A percentile compares a stretch with the other conserved stretches of the same genome.
These are phyloP conservation scores for Penicillium fimorum DNA, from an alignment of 495 filamentous ascomycete genomes.

Conservation along the genomic window DNA sequence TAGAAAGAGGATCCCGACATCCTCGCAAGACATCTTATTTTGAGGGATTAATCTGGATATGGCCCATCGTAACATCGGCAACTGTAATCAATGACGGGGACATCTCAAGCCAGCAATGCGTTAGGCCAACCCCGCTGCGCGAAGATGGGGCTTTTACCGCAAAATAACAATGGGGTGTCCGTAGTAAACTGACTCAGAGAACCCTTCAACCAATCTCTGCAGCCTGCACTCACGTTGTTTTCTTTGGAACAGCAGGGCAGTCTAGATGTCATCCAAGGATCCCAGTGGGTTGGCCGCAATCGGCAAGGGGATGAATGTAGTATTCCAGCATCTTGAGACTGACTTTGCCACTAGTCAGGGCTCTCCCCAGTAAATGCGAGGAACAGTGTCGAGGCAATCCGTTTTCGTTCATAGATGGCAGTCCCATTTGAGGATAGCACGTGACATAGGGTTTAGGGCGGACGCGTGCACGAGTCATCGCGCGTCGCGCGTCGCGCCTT, in stretches of 20 bases:
- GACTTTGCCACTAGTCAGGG: not conserved
- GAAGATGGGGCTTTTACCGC: not conserved
- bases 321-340: not conserved
- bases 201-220: not conserved
- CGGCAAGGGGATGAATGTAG: constrained; percentile 7
- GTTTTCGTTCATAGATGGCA: constrained; percentile 15
- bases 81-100: constrained; percentile 9
- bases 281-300: constrained; percentile 12
- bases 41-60: not conserved
- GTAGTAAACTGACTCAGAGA: not conserved
- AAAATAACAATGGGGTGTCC: not conserved
- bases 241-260: constrained; percentile 8
- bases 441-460: constrained; percentile 26
- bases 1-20: not conserved
- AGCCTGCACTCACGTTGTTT: not conserved
- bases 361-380: not conserved
- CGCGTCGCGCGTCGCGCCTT: constrained; percentile 22
- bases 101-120: constrained; percentile 7
- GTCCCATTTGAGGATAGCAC: constrained; percentile 2
- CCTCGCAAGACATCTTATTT: not conserved
- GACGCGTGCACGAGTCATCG: constrained; percentile 10
- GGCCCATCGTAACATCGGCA: not conserved
- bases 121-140: constrained; percentile 9
- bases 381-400: constrained; percentile 4
- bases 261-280: constrained; percentile 26